phyloP scores from a whole-genome alignment of 2,329 filamentous ascomycete species.

The Colletotrichum sp. region DNA sequence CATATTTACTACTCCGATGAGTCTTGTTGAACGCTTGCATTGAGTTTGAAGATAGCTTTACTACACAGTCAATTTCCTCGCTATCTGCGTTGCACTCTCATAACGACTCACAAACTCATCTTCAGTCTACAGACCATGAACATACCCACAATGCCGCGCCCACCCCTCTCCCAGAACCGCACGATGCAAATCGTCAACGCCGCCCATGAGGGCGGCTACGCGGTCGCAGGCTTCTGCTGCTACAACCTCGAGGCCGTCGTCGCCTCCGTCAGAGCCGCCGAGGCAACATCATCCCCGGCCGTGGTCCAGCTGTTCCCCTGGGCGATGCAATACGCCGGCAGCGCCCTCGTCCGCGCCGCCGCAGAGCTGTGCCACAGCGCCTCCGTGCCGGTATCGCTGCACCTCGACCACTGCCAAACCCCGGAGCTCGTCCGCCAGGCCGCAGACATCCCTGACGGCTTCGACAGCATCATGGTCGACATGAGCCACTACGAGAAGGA shows the following conservation, averaged over 20 bases:
- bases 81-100: not conserved
- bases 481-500: slow-evolving; percentile 76
- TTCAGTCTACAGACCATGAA: not conserved
- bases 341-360: slow-evolving; percentile 57
- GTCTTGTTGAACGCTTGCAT: fast-evolving
- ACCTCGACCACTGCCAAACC: slow-evolving; percentile 70
- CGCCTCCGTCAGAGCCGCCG: slow-evolving; percentile 70
- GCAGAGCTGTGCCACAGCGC: slow-evolving; percentile 61
- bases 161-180: slow-evolving; percentile 18
- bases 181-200: slow-evolving; percentile 52
- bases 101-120: not conserved
- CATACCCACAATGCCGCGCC: not conserved
- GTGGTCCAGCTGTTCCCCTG: slow-evolving; percentile 77
- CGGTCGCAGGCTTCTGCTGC: slow-evolving; percentile 54
- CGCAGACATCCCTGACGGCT: slow-evolving; percentile 55
- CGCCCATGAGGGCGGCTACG: slow-evolving; percentile 59
- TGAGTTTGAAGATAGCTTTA: fast-evolving
- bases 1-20: not conserved
- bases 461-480: slow-evolving; percentile 79
- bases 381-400: slow-evolving; percentile 64
- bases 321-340: slow-evolving; percentile 68
- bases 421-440: slow-evolving; percentile 62
- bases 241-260: slow-evolving; percentile 75
- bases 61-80: fast-evolving
- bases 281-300: slow-evolving; percentile 67